Percentiles rank a stretch among this genome's conserved stretches.
Conservation (phyloP, 805 yeast species). For the Middelhovenomyces tepae region DNA sequence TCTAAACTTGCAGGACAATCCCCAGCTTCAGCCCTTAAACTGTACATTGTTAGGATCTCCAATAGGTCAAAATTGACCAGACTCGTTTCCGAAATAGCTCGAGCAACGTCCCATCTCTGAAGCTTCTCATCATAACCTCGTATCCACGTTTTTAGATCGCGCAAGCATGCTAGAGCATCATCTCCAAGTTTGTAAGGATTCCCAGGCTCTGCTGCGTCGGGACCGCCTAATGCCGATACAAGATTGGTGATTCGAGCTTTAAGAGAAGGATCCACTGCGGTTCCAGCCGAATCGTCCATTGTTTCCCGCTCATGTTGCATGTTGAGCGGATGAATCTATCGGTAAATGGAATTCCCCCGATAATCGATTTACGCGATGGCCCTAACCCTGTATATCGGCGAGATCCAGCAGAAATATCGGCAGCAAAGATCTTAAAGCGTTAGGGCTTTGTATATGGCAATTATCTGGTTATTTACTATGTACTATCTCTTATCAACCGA, state of each 20-base stretch:
- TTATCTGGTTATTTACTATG: too few species aligned
- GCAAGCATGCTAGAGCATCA: slow-evolving; percentile 77
- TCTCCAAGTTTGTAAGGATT: slow-evolving; percentile 71
- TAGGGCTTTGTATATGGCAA: too few species aligned
- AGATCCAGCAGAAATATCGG: too few species aligned
- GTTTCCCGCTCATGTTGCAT: too few species aligned
- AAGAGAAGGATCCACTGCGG: slow-evolving; percentile 24
- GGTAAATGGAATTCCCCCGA: too few species aligned
- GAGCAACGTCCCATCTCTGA: slow-evolving; percentile 69
- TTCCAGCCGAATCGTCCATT: too few species aligned
- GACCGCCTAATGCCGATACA: slow-evolving; percentile 87
- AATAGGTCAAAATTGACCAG: slow-evolving; percentile 64
- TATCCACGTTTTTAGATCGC: slow-evolving; percentile 85
- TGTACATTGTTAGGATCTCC: slow-evolving; percentile 71
- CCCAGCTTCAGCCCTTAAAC: slow-evolving; percentile 25
- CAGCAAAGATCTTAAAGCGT: too few species aligned
- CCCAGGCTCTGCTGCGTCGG: slow-evolving; percentile 49
- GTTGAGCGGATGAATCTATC: too few species aligned
- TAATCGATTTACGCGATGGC: too few species aligned
- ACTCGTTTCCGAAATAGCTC: slow-evolving; percentile 76
- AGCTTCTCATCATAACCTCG: slow-evolving; percentile 69
- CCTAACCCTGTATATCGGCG: too few species aligned
- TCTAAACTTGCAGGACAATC: slow-evolving; percentile 17
- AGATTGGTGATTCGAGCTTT: slow-evolving; percentile 68
- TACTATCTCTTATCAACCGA: too few species aligned